These are phyloP conservation scores for Globisporangium orthogonon DNA, from an alignment of 352 stramenopile genomes.

Conservation along the genomic window DNA sequence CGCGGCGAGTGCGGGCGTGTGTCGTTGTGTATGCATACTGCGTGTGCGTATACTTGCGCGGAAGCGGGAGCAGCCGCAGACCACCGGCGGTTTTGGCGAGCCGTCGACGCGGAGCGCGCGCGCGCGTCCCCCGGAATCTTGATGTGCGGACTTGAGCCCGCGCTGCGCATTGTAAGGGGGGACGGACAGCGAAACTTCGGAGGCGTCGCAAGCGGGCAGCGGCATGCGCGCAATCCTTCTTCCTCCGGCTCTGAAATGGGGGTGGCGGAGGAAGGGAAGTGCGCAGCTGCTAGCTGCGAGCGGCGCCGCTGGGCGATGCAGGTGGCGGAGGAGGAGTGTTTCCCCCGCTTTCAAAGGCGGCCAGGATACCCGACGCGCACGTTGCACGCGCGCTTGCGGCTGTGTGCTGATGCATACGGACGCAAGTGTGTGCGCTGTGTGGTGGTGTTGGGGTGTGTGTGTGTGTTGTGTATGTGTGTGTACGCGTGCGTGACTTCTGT, in stretches of 20 bases:
- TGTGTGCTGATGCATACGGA: slow-evolving; percentile 2
- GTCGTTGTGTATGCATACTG: background rate
- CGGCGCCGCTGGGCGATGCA: slow-evolving; percentile 23
- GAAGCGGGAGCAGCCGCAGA: slow-evolving; percentile 4
- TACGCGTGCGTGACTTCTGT: slow-evolving; percentile 21
- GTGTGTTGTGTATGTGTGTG: slow-evolving; percentile 17
- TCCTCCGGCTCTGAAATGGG: background rate
- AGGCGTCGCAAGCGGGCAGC: background rate
- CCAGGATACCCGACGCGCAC: slow-evolving; percentile 30
- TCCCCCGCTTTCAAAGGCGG: slow-evolving; percentile 62
- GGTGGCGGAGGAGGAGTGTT: slow-evolving; percentile 56
- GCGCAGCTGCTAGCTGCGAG: background rate
- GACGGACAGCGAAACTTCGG: slow-evolving; percentile 30
- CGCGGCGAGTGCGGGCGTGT: background rate
- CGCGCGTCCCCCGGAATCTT: slow-evolving; percentile 68
- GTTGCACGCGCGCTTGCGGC: background rate
- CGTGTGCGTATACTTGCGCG: background rate
- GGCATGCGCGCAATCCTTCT: slow-evolving; percentile 6
- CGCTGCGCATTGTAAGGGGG: slow-evolving; percentile 79
- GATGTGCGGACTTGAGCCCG: slow-evolving; percentile 69
- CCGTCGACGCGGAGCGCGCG: slow-evolving; percentile 26
- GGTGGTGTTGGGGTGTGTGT: background rate
- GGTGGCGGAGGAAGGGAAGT: background rate
- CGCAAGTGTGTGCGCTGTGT: background rate
- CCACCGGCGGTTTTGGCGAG: slow-evolving; percentile 72